Evolutionary conservation across 441 rosid genomes (phyloP).

Genomic region (Kokia cookei): DNA sequence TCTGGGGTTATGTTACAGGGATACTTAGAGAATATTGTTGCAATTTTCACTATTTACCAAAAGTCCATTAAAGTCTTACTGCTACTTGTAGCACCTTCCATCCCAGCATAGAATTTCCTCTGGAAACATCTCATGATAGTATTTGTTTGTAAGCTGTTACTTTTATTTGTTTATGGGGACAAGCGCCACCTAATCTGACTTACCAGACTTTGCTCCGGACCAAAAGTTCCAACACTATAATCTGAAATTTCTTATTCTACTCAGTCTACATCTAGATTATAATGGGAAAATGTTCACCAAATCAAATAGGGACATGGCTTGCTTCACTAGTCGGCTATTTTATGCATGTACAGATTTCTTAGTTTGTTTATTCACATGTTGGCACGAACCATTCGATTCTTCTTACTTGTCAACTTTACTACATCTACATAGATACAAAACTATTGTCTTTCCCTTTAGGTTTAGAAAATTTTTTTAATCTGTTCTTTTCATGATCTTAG

Average conservation of each 20-base stretch:
- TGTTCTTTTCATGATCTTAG: not conserved
- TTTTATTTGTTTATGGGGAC: not conserved
- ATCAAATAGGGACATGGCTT: not conserved
- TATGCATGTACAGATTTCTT: not conserved
- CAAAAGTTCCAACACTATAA: not conserved
- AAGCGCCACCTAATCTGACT: not conserved
- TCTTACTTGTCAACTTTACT: not conserved
- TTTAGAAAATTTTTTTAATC: not conserved
- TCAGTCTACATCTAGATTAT: not conserved
- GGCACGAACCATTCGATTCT: not conserved
- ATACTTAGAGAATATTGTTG: not conserved
- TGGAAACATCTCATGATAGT: not conserved
- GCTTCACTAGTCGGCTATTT: not conserved
- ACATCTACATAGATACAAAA: not conserved
- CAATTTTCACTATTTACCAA: not conserved
- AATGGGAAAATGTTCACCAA: not conserved
- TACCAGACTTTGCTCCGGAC: not conserved
- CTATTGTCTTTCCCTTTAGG: not conserved
- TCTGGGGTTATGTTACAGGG: not conserved
- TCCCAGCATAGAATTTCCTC: not conserved
- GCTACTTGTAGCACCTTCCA: not conserved
- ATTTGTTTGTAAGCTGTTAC: not conserved
- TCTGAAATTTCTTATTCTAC: not conserved
- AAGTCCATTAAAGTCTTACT: not conserved
- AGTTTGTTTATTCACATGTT: not conserved